Evolutionary conservation across 805 yeast genomes (phyloP).

Genomic region (Cyberlindnera suaveolens): DNA sequence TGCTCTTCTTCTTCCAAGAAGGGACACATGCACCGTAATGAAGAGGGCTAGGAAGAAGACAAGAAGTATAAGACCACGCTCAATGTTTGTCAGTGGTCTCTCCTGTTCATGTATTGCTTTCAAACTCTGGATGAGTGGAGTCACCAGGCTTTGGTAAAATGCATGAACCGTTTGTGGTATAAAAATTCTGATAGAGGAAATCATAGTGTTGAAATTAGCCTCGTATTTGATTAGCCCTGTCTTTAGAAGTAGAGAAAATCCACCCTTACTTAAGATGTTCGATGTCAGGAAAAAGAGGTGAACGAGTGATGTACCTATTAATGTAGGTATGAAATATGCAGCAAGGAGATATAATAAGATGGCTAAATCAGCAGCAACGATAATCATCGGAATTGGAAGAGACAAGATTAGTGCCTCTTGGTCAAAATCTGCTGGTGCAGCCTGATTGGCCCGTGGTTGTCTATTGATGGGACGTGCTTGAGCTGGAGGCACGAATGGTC

Average conservation of each 20-base stretch:
- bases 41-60: slow-evolving; percentile 31
- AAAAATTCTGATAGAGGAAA: background rate
- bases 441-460: slow-evolving; percentile 2
- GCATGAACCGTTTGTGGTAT: background rate
- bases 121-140: background rate
- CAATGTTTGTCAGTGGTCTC: slow-evolving; percentile 24
- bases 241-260: background rate
- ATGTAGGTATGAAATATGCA: background rate
- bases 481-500: slow-evolving; percentile 4
- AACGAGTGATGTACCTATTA: slow-evolving; percentile 1
- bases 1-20: slow-evolving; percentile 24
- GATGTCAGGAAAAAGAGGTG: background rate
- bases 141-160: background rate
- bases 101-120: background rate
- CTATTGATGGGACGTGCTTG: background rate
- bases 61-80: slow-evolving; percentile 32
- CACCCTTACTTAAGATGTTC: background rate
- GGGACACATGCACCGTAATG: slow-evolving; percentile 22
- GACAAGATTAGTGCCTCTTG: slow-evolving; percentile 13
- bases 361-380: slow-evolving; percentile 11
- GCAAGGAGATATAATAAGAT: background rate
- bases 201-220: background rate
- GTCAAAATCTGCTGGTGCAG: slow-evolving; percentile 2
- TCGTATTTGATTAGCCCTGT: background rate
- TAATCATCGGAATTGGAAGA: slow-evolving; percentile 13